These are phyloP conservation scores for Xerocomus minutiporus DNA, from an alignment of 1,284 basidiomycete genomes.

Conservation along the genomic window DNA sequence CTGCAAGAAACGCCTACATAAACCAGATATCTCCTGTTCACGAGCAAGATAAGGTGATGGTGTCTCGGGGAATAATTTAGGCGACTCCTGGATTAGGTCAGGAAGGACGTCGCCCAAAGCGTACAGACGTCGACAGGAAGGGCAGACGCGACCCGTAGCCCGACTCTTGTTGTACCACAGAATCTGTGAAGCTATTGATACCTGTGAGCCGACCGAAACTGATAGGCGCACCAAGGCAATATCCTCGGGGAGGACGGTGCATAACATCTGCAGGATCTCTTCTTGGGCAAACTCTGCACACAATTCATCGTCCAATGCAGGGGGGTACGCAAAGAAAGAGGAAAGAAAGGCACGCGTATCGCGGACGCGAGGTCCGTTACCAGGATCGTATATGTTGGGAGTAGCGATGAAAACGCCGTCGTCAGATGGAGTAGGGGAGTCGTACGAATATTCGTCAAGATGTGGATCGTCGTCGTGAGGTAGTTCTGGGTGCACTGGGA, in stretches of 20 bases:
- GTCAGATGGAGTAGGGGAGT: conserved; percentile 4
- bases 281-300: conserved; percentile 70
- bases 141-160: conserved; percentile 61
- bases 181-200: conserved; percentile 44
- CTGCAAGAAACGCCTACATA: conserved; percentile 48
- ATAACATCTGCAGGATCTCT: conserved; percentile 68
- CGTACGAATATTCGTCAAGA: conserved; percentile 1
- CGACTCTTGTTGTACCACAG: conserved; percentile 81
- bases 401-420: conserved; percentile 29
- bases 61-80: conserved; percentile 22
- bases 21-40: conserved; percentile 69
- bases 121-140: conserved; percentile 69
- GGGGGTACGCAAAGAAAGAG: conserved; percentile 60
- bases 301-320: conserved; percentile 54
- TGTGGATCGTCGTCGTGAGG: conserved; percentile 1
- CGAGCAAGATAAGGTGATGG: conserved; percentile 44
- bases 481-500: neutral
- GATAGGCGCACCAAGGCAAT: conserved; percentile 53
- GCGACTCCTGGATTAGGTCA: conserved; percentile 40
- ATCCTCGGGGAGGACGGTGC: conserved; percentile 64
- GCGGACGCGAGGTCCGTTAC: conserved; percentile 69
- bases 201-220: neutral
- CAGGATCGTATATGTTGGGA: conserved; percentile 68
- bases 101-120: conserved; percentile 58
- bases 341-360: conserved; percentile 55